These are phyloP conservation scores for Cicer judaicum DNA, from an alignment of 306 rosid species.

Conservation along the genomic window DNA sequence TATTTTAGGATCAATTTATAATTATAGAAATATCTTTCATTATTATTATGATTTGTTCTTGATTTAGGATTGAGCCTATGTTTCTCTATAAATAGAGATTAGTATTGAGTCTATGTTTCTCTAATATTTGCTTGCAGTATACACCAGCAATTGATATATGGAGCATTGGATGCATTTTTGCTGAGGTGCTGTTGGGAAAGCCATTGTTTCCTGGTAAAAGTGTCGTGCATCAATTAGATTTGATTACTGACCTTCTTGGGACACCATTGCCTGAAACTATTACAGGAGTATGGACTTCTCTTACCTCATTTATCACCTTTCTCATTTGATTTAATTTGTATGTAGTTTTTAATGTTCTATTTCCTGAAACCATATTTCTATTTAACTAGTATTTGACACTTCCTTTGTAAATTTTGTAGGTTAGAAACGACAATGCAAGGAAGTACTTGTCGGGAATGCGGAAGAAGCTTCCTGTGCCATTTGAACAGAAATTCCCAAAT, in stretches of 20 bases:
- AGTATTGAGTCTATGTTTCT: too few species aligned
- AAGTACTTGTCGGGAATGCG: constrained; percentile 67
- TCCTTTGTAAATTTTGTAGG: constrained; percentile 52
- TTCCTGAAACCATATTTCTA: constrained; percentile 8
- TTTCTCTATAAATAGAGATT: too few species aligned
- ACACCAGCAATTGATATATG: constrained; percentile 54
- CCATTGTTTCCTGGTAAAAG: constrained; percentile 92
- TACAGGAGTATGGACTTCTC: constrained; percentile 59
- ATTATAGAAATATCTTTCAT: too few species aligned
- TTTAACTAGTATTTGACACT: constrained; percentile 6
- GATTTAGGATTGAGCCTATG: too few species aligned
- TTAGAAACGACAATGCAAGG: constrained; percentile 82
- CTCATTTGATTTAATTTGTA: constrained; percentile 29
- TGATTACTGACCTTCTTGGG: constrained; percentile 91
- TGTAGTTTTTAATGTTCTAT: background rate
- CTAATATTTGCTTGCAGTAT: constrained; percentile 36
- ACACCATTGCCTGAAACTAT: constrained; percentile 66
- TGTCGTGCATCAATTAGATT: constrained; percentile 79
- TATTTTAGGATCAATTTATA: too few species aligned
- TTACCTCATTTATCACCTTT: constrained; percentile 20
- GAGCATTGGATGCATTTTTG: constrained; percentile 55
- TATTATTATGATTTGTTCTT: too few species aligned
- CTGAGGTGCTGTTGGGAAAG: constrained; percentile 58
- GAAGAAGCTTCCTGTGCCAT: constrained; percentile 57
- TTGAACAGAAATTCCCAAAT: constrained; percentile 70